Evolutionary conservation across 2,329 filamentous ascomycete genomes (phyloP), one percentile per base, ranked within the genome.

Genomic region (Achaetomium macrosporum): DNA sequence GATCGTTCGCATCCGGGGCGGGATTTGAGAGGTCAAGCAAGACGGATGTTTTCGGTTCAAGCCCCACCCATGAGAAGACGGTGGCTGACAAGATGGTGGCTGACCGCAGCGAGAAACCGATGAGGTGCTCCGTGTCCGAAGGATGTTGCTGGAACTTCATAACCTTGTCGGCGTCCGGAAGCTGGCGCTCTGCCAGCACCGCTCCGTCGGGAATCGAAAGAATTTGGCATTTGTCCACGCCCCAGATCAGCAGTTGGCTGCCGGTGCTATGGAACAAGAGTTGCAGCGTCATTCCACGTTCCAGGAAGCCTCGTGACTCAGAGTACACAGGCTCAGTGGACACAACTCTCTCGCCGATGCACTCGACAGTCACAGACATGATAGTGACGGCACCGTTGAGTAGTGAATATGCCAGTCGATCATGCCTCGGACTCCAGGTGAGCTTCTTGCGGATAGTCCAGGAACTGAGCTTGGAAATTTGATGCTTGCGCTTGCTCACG

Each of bases 401-500:
- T 19, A 59, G 17, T 8, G 50, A 47, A 17, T 59, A 60, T 17
- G 56, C 61, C 0, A 61, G 40, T 8, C 39, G 51, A 12, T 56
- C 20, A 1, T 55, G 48, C 30, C 25, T 51, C 29, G 41, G 45
- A 33, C 48, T 57, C 51, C 59, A 55, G n/a, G 48, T 54, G 1
- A 57, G 42, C 16, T 19, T 41, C 1, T 55, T 48, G 3, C 52
- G 30, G 0, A 12, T 37, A 31, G 53, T 56, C 2, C 42, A 47
- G 16, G 54, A 51, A 17, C 42, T 17, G 7, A n/a, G 16, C 29
- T 48, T 48, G 16, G 13, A 49, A 10, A 59, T 47, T 7, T 50
- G 39, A 5, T 61, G 49, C 10, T 17, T 58, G n/a, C 20, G 46
- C 20, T 54, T 51, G 35, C 36, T 35, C 2, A 31, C 25, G 1